Evolutionary conservation across 768 basidiomycete species (phyloP), one percentile per base, ranked within the genome.

Genomic region (Gautieria morchelliformis): DNA sequence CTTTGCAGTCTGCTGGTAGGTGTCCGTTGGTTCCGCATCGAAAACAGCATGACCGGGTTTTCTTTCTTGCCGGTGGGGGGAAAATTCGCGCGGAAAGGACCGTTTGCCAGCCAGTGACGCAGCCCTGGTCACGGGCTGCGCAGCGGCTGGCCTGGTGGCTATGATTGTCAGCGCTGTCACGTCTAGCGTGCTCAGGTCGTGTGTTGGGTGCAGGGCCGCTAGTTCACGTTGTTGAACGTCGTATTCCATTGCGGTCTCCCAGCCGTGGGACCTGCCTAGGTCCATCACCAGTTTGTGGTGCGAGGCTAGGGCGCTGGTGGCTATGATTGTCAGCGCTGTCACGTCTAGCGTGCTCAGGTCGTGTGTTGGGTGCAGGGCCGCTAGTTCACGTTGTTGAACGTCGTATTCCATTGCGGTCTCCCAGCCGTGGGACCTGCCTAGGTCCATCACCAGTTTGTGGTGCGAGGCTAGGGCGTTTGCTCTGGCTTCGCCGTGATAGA

Each of bases 11-110:
- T 5, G 56, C 17, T 20, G 67, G 66, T 20, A 68, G 51, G 53
- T 68, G 67, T 3, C 67, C 67, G 15, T 24, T 2, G 10, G 27
- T 12, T 15, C 69, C 65, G 52, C 68, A 70, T 27, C 63, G 63
- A 69, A 70, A 69, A 66, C 70, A 70, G 52, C 15, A 27, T 22
- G 15, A 8, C 20, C 15, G 53, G 19, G 12, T n/a, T n/a, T 11
- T 9, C 39, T 40, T 40, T 9, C 39, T 40, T 40, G 39, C 39
- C n/a, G n/a, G n/a, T n/a, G n/a, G n/a, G n/a, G n/a, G n/a, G n/a
- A n/a, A n/a, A n/a, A n/a, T n/a, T n/a, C n/a, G n/a, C n/a, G n/a
- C n/a, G n/a, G n/a, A n/a, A n/a, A n/a, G n/a, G n/a, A n/a, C n/a
- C n/a, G 17, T 9, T 9, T 40, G 39, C 9, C 39, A 9, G 39